Evolutionary conservation across 2,329 filamentous ascomycete genomes (phyloP), one percentile per base, ranked within the genome.

Genomic region (Nothopassalora personata): DNA sequence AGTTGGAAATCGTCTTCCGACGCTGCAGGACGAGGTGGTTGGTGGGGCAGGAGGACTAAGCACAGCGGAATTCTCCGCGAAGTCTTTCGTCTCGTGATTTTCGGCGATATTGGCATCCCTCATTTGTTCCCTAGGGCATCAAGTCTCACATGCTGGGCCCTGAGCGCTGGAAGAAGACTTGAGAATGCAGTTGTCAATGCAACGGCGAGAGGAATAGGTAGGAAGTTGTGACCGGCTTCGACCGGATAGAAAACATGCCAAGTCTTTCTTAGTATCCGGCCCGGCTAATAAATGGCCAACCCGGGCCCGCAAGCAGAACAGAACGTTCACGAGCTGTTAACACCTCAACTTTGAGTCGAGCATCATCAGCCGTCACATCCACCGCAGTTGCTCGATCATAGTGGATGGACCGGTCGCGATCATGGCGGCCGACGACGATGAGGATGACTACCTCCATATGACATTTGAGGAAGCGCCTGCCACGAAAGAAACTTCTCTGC

Each of bases 371-470:
- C 39, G 39, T 43, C 39, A n/a, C 18, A n/a, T 43, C 34, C 39
- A 43, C 39, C n/a, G 7, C n/a, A 18, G 8, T 15, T 7, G 18
- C 39, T 43, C 39, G 5, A 7, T 8, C 7, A 7, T 8, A n/a
- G 4, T 1, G 7, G 39, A 15, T 18, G 39, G 15, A 1, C 5
- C 13, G 4, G 5, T 28, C 45, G 43, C 46, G 23, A 64, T n/a
- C 46, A 66, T 65, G 61, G 65, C 64, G 6, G 63, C 55, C 9
- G 60, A 62, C 19, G 89, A 90, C 6, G 90, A 91, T 19, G 90
- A 91, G 63, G 91, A 97, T 64, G 94, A 99, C 75, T 97, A 99
- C 80, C 95, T 99, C 89, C 91, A 87, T 68, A 97, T 99, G 93
- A 81, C 86, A 13, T 92, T 99, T 71, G 81, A 84, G 18, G 89